Conservation (phyloP, 2,329 filamentous ascomycete species). For the Scolecobasidium constrictum region DNA sequence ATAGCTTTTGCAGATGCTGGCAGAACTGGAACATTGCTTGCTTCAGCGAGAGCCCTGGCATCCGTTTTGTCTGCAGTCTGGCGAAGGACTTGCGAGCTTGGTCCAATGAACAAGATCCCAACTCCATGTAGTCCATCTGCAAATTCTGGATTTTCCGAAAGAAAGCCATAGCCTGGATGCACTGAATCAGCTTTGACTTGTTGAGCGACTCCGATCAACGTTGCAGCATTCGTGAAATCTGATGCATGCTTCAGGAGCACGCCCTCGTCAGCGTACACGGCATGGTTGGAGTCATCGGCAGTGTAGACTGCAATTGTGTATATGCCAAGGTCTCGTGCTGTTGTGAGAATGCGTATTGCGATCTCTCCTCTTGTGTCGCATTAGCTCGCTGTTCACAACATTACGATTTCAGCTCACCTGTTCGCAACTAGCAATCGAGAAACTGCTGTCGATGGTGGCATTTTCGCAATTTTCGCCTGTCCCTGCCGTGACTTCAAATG, state of each 20-base stretch:
- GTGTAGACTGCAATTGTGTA: slow-evolving; percentile 48
- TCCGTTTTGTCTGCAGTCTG: slow-evolving; percentile 83
- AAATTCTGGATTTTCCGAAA: slow-evolving; percentile 89
- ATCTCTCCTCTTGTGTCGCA: slow-evolving; percentile 49
- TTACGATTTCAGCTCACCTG: not conserved
- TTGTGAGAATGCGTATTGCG: slow-evolving; percentile 47
- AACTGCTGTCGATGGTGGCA: too few relatives aligned
- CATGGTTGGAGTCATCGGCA: slow-evolving; percentile 43
- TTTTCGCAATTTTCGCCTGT: too few relatives aligned
- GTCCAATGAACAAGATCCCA: slow-evolving; percentile 88
- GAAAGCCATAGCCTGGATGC: slow-evolving; percentile 89
- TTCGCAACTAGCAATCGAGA: not conserved
- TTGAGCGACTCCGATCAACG: slow-evolving; percentile 36
- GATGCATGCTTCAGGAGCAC: slow-evolving; percentile 40
- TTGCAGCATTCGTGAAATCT: slow-evolving; percentile 41
- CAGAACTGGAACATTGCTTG: slow-evolving; percentile 89
- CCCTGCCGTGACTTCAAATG: too few relatives aligned
- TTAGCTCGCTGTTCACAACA: slow-evolving; percentile 15
- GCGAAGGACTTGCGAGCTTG: slow-evolving; percentile 64
- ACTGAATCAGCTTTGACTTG: slow-evolving; percentile 47
- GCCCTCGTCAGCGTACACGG: slow-evolving; percentile 38
- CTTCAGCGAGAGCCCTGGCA: slow-evolving; percentile 93
- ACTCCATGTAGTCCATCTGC: slow-evolving; percentile 80
- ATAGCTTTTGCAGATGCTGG: slow-evolving; percentile 87
- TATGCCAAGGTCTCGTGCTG: slow-evolving; percentile 47